These are phyloP conservation scores for Plantago elongata DNA, from an alignment of 257 asterid genomes.

Conservation along the genomic window DNA sequence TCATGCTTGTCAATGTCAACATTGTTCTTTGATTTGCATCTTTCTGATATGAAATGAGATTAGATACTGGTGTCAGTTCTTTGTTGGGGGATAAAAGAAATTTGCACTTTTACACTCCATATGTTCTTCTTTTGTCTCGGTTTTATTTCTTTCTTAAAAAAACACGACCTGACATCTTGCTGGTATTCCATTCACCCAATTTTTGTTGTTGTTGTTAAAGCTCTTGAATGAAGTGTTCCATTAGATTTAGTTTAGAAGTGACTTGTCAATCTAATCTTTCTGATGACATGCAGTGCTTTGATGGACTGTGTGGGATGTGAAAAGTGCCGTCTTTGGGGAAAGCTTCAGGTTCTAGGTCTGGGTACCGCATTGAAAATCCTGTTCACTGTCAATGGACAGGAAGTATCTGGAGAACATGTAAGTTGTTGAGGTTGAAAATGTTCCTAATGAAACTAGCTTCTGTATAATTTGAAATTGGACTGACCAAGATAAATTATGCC, in stretches of 20 bases:
- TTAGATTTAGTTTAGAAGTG: slow-evolving; percentile 1
- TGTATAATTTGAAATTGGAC: slow-evolving; percentile 3
- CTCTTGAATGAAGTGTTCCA: not conserved
- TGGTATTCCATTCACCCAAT: no score
- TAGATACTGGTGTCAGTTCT: not conserved
- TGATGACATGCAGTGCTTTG: slow-evolving; percentile 38
- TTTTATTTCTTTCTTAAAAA: not conserved
- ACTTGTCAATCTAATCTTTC: slow-evolving; percentile 2
- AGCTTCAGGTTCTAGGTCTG: slow-evolving; percentile 65
- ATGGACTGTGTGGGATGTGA: slow-evolving; percentile 72
- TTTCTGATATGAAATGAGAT: not conserved
- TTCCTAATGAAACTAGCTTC: not conserved
- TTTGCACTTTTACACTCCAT: no score
- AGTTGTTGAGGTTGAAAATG: slow-evolving; percentile 17
- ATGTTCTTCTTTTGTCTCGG: no score
- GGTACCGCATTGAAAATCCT: slow-evolving; percentile 54
- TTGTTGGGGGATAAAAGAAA: not conserved
- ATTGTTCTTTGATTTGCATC: not conserved
- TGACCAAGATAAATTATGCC: not conserved
- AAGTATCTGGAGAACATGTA: slow-evolving; percentile 26
- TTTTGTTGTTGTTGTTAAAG: not conserved
- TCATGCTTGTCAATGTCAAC: not conserved
- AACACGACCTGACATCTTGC: no score
- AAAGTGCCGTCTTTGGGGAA: slow-evolving; percentile 70
- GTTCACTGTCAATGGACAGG: slow-evolving; percentile 39